Evolutionary conservation across 169 alveolate species (phyloP).

Genomic region (Plasmodium malariae): DNA sequence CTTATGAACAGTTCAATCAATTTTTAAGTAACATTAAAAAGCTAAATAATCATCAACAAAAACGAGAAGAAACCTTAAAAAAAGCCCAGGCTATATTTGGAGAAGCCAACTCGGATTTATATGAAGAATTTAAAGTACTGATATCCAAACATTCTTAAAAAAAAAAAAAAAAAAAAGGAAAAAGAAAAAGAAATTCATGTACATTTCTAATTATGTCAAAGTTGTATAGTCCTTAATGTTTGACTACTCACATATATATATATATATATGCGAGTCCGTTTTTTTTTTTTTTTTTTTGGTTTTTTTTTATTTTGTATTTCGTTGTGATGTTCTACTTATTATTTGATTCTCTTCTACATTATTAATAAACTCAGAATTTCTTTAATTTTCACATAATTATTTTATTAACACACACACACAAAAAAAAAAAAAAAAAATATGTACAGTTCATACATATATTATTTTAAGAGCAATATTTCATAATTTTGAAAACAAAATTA

Average conservation of each 20-base stretch:
- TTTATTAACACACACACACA: background rate
- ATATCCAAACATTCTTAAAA: constrained; percentile 82
- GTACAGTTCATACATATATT: constrained; percentile 3
- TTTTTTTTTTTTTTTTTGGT: constrained; percentile 10
- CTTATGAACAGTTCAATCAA: constrained; percentile 85
- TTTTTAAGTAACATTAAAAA: constrained; percentile 88
- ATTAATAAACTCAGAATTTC: constrained; percentile 18
- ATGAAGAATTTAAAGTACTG: constrained; percentile 84
- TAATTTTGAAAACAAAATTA: background rate
- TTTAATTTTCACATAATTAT: constrained; percentile 46
- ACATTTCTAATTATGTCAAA: no score
- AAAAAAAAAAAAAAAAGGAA: background rate
- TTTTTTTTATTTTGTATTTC: constrained; percentile 7
- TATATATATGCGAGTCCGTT: background rate
- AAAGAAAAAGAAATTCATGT: no score
- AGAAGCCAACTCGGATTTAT: constrained; percentile 81
- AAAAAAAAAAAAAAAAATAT: constrained; percentile 2
- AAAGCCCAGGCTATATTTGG: constrained; percentile 82
- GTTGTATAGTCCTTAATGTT: no score
- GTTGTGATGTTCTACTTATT: background rate
- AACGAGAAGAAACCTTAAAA: constrained; percentile 85
- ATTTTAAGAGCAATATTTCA: background rate
- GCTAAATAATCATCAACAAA: constrained; percentile 89
- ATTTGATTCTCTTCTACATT: background rate
- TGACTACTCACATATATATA: no score